phyloP scores from a whole-genome alignment of 495 filamentous ascomycete species.

The Aspergillus conjunctus region DNA sequence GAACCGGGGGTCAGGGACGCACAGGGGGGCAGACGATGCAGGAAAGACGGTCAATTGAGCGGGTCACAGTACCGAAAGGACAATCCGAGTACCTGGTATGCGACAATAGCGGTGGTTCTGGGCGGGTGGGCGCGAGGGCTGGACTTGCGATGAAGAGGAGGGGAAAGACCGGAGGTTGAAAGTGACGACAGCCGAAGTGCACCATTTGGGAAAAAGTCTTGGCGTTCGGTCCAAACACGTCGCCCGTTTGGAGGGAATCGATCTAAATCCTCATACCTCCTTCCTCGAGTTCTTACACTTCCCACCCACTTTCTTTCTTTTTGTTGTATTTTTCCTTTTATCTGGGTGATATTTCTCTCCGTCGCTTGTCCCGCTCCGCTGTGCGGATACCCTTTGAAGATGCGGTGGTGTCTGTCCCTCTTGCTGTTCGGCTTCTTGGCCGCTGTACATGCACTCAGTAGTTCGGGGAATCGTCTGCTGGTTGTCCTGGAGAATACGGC shows the following conservation, averaged over 20 bases:
- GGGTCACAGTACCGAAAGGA: background rate
- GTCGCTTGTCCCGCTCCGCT: constrained; percentile 35
- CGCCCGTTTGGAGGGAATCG: constrained; percentile 37
- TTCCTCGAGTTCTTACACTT: constrained; percentile 24
- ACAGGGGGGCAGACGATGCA: background rate
- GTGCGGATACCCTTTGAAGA: constrained; percentile 51
- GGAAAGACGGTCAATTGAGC: constrained; percentile 18
- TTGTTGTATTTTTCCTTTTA: constrained; percentile 21
- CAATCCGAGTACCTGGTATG: background rate
- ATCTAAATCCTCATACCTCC: constrained; percentile 4
- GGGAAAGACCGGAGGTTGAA: constrained; percentile 37
- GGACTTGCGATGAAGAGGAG: constrained; percentile 31
- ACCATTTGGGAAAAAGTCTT: constrained; percentile 36
- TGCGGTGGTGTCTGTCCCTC: constrained; percentile 77
- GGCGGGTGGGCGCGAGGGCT: background rate
- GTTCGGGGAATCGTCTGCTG: constrained; percentile 76
- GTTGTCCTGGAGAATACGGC: constrained; percentile 81
- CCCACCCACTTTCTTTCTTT: constrained; percentile 24
- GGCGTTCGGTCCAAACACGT: constrained; percentile 53
- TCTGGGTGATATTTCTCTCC: constrained; percentile 23
- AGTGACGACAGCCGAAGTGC: constrained; percentile 38
- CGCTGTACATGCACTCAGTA: constrained; percentile 74
- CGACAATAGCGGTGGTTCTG: background rate
- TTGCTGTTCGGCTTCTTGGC: constrained; percentile 64
- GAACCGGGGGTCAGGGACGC: constrained; percentile 3